Evolutionary conservation across 306 rosid species (phyloP).

Genomic region (Rosa multiflora): DNA sequence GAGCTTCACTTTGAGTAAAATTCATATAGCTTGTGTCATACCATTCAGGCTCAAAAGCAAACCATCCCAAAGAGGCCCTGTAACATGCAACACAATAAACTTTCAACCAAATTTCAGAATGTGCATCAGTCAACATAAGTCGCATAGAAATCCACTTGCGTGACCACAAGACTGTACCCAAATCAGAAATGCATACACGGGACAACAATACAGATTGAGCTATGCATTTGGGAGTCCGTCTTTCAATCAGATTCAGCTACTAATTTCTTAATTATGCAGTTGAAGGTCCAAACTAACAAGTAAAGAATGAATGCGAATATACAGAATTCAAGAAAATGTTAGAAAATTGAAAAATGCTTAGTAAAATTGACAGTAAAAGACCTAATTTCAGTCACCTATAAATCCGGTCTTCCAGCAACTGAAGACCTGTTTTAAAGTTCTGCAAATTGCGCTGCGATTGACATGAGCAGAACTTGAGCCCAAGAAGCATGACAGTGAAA

Average conservation of each 20-base stretch:
- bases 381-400: slow-evolving; percentile 55
- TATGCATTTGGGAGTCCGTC: not conserved
- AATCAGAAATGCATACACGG: slow-evolving; percentile 8
- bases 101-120: slow-evolving; percentile 29
- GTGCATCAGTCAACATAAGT: slow-evolving; percentile 17
- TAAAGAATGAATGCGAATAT: not conserved
- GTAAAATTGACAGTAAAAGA: slow-evolving; percentile 6
- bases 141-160: slow-evolving; percentile 20
- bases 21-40: slow-evolving; percentile 68
- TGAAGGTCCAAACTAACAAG: not conserved
- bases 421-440: slow-evolving; percentile 83
- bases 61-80: slow-evolving; percentile 97
- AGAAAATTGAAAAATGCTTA: slow-evolving; percentile 27
- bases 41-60: slow-evolving; percentile 86
- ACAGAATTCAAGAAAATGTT: slow-evolving; percentile 11
- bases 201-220: not conserved
- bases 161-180: slow-evolving; percentile 20
- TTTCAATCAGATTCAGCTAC: not conserved
- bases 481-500: slow-evolving; percentile 94
- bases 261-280: not conserved
- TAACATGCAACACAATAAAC: slow-evolving; percentile 32
- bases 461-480: slow-evolving; percentile 95
- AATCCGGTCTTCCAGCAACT: slow-evolving; percentile 89
- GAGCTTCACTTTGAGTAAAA: slow-evolving; percentile 93
- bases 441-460: slow-evolving; percentile 85